A percentile compares a stretch with the other conserved stretches of the same genome.
Conservation (phyloP, 495 filamentous ascomycete genomes). For the Hypoxylon perforatum region DNA sequence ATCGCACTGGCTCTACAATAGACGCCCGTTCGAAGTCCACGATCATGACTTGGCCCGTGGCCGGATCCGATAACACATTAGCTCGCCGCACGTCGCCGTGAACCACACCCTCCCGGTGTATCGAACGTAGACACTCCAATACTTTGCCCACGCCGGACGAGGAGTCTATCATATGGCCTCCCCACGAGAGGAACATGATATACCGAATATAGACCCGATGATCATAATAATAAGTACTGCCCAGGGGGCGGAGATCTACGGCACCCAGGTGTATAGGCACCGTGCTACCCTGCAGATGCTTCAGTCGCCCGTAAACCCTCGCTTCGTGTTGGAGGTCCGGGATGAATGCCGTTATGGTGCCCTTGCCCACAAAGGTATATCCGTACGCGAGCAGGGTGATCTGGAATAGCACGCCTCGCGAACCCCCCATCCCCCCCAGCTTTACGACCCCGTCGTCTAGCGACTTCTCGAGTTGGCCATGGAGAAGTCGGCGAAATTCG, state of each 20-base stretch:
- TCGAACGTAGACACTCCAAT: too few relatives aligned
- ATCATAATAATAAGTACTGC: slow-evolving; percentile 50
- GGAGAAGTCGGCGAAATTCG: slow-evolving; percentile 28
- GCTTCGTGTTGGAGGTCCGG: slow-evolving; percentile 54
- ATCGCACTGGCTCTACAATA: too few relatives aligned
- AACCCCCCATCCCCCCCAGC: slow-evolving; percentile 30
- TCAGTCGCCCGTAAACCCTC: slow-evolving; percentile 51
- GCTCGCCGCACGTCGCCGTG: too few relatives aligned
- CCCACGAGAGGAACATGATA: slow-evolving; percentile 61
- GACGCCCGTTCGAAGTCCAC: too few relatives aligned
- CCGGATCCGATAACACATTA: too few relatives aligned
- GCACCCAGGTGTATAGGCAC: slow-evolving; percentile 58
- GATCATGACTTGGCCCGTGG: too few relatives aligned
- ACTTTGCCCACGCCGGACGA: too few relatives aligned
- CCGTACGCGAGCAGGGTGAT: slow-evolving; percentile 52
- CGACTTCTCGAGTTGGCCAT: slow-evolving; percentile 29
- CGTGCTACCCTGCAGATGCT: slow-evolving; percentile 48
- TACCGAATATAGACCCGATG: slow-evolving; percentile 54
- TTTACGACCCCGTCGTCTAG: slow-evolving; percentile 37
- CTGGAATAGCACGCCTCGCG: slow-evolving; percentile 53
- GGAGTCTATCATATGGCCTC: background rate
- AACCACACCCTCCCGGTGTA: too few relatives aligned
- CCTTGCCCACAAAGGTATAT: slow-evolving; percentile 63
- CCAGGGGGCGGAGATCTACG: slow-evolving; percentile 49
- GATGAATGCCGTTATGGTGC: slow-evolving; percentile 49